phyloP scores from a whole-genome alignment of 2,329 filamentous ascomycete species.

The Rutstroemia sp. region DNA sequence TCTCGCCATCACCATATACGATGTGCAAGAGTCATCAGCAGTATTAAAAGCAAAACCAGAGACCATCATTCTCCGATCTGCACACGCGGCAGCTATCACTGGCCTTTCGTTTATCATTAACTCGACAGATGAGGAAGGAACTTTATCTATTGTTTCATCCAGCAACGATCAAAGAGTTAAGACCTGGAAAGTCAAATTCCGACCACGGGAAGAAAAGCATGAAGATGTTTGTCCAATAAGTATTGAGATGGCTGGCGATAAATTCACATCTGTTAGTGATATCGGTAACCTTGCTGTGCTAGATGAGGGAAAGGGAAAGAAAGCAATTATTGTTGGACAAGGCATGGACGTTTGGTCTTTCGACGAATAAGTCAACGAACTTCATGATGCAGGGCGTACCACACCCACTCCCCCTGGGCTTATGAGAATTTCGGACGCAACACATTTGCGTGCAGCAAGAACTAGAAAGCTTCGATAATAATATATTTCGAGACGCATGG shows the following conservation, averaged over 20 bases:
- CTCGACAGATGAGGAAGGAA: background rate
- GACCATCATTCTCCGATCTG: slow-evolving; percentile 39
- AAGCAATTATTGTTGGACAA: slow-evolving; percentile 28
- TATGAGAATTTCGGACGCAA: background rate
- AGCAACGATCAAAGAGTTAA: slow-evolving; percentile 58
- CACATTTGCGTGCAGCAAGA: too few species aligned
- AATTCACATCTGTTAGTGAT: slow-evolving; percentile 54
- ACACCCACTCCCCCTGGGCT: too few species aligned
- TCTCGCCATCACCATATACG: slow-evolving; percentile 49
- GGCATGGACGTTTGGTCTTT: slow-evolving; percentile 29
- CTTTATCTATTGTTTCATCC: slow-evolving; percentile 34
- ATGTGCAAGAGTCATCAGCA: background rate
- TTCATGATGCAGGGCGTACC: too few species aligned
- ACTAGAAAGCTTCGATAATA: too few species aligned
- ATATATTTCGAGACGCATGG: too few species aligned
- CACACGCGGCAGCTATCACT: slow-evolving; percentile 68
- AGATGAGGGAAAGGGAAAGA: slow-evolving; percentile 3
- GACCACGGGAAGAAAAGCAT: slow-evolving; percentile 7
- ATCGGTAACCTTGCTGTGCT: slow-evolving; percentile 40
- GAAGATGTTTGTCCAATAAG: slow-evolving; percentile 14
- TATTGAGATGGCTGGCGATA: slow-evolving; percentile 40
- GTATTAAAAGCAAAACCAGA: background rate
- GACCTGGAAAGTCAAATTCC: slow-evolving; percentile 35
- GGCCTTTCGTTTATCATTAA: slow-evolving; percentile 28
- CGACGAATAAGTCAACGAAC: too few species aligned